Evolutionary conservation across 1,139 yeast genomes (phyloP).

Genomic region (Saccharomycopsis hybrid): DNA sequence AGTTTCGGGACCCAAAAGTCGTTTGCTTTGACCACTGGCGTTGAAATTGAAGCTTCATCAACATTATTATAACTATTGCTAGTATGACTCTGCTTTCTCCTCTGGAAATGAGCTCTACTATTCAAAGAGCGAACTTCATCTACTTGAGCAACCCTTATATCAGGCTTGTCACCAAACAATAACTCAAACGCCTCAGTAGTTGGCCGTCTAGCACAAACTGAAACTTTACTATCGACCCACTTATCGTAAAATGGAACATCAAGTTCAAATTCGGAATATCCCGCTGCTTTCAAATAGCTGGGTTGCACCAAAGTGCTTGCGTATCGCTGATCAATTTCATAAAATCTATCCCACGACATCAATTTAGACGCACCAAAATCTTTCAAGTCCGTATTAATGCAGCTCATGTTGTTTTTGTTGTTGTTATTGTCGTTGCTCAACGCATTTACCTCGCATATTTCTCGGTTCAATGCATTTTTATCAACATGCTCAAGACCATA

Average conservation of each 20-base stretch:
- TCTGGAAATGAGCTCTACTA: slow-evolving; percentile 15
- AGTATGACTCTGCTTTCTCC: slow-evolving; percentile 19
- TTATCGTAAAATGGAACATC: slow-evolving; percentile 16
- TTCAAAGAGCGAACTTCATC: slow-evolving; percentile 26
- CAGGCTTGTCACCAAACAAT: slow-evolving; percentile 24
- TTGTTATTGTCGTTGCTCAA: slow-evolving; percentile 8
- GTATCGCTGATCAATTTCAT: slow-evolving; percentile 36
- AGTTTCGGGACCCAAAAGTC: slow-evolving; percentile 37
- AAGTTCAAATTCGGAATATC: slow-evolving; percentile 17
- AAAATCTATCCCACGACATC: slow-evolving; percentile 36
- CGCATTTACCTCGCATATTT: slow-evolving; percentile 8
- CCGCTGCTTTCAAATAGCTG: slow-evolving; percentile 19
- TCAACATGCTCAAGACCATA: slow-evolving; percentile 12
- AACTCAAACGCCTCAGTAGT: slow-evolving; percentile 23
- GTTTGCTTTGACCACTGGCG: slow-evolving; percentile 15
- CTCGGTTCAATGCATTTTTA: slow-evolving; percentile 1
- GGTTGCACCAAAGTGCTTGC: slow-evolving; percentile 36
- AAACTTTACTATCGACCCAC: slow-evolving; percentile 12
- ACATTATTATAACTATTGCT: neutral
- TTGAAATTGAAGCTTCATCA: too few species aligned
- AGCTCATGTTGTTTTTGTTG: neutral
- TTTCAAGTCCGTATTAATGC: neutral
- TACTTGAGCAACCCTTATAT: slow-evolving; percentile 16
- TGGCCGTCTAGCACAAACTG: slow-evolving; percentile 23
- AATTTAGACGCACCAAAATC: slow-evolving; percentile 35